Percentiles rank a stretch among this genome's conserved stretches.
These are phyloP conservation scores for Serendipita sp. DNA, from an alignment of 768 basidiomycete species.

Conservation along the genomic window DNA sequence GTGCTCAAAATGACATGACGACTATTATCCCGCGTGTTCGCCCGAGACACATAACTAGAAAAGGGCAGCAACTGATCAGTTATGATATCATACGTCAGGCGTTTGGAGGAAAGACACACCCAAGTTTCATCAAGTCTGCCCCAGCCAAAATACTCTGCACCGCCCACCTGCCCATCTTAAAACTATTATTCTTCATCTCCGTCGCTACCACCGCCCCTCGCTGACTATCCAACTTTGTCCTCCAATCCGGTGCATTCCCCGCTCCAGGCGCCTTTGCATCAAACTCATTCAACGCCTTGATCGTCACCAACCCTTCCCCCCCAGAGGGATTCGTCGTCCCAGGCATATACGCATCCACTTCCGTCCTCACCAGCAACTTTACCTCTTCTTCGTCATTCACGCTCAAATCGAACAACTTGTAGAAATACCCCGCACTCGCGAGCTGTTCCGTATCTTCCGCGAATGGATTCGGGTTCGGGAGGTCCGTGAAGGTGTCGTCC, in stretches of 20 bases:
- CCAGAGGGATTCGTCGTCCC: constrained; percentile 42
- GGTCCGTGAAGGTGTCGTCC: constrained; percentile 52
- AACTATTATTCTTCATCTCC: constrained; percentile 99
- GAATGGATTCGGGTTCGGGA: constrained; percentile 88
- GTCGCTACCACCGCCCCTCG: constrained; percentile 95
- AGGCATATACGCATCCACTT: constrained; percentile 79
- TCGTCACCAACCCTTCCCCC: constrained; percentile 69
- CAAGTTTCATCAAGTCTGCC: constrained; percentile 93
- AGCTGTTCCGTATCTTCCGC: constrained; percentile 59
- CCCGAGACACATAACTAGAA: constrained; percentile 82
- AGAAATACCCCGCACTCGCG: constrained; percentile 92
- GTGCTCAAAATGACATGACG: constrained; percentile 93
- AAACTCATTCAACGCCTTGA: constrained; percentile 94
- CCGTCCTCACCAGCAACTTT: constrained; percentile 84
- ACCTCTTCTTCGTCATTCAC: constrained; percentile 83
- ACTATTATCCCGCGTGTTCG: constrained; percentile 83
- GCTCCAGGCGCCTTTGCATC: constrained; percentile 80
- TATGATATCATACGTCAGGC: neutral
- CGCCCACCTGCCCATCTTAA: constrained; percentile 94
- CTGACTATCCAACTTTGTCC: constrained; percentile 89
- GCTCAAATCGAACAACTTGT: constrained; percentile 86
- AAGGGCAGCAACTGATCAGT: neutral
- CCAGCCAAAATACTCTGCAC: constrained; percentile 91
- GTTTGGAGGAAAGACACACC: constrained; percentile 38
- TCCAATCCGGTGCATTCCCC: constrained; percentile 97